A percentile compares a stretch with the other conserved stretches of the same genome.
Evolutionary conservation across 2,329 filamentous ascomycete species (phyloP).

Genomic region (Ustulina deusta): DNA sequence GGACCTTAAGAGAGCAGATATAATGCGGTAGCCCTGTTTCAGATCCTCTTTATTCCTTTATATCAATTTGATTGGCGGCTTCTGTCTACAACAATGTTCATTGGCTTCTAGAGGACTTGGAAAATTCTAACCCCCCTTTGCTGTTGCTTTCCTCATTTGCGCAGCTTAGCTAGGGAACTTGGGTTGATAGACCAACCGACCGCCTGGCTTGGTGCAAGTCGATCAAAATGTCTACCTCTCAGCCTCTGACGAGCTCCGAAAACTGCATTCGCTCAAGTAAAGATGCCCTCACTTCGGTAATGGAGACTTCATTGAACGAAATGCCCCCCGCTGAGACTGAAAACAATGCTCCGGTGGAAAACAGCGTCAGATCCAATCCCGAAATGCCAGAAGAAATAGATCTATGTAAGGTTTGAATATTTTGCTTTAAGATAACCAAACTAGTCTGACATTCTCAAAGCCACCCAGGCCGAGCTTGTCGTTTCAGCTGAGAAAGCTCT

Average conservation of each 20-base stretch:
- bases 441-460: background rate
- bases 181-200: background rate
- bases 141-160: no score
- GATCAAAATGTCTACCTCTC: background rate
- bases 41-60: background rate
- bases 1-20: background rate
- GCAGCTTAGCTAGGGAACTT: background rate
- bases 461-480: background rate
- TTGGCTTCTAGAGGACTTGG: background rate
- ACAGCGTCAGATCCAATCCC: background rate
- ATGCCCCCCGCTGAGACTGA: background rate
- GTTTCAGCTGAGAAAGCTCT: background rate
- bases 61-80: no score
- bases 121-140: background rate
- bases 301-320: background rate
- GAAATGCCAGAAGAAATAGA: background rate
- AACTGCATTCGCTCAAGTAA: background rate
- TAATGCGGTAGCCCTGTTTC: background rate
- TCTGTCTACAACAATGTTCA: no score
- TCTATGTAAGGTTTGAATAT: background rate
- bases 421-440: background rate
- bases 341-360: background rate
- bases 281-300: background rate
- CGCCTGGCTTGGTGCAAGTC: background rate
- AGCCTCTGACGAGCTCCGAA: background rate